Base-by-base conservation (phyloP, 371 early-diverging fungal species). In the Nematocida sp. region DNA sequence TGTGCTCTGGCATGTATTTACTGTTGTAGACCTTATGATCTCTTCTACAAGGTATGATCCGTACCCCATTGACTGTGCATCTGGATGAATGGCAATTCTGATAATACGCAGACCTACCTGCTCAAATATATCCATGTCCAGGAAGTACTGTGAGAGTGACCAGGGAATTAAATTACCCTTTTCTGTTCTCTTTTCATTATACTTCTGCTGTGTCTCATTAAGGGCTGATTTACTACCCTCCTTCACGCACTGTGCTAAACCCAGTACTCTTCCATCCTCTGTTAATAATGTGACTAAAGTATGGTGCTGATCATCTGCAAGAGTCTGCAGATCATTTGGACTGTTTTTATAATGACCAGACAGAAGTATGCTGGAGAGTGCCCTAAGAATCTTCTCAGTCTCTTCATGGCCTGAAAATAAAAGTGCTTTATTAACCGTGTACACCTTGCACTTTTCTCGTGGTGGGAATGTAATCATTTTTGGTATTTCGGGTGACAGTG, bases 271-370 rank as follows among this genome's bases (percentile, higher is more conserved):
- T 66, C 84, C 84, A 20, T 80, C 88, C 9, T 94, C 94, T 55
- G 95, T 94, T 47, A 96, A 85, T 39, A 99, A 90, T 15, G 95
- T 95, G 90, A 95, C 95, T 72, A 99, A 87, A 82, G 94, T 93
- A 87, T 97, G 96, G 2, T 94, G 94, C n/a, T 95, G 95, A 0
- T 95, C 95, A 84, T 98, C 97, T 88, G 93, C 93, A 89, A 97
- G 89, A 71, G 95, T 89, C 88, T 96, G 95, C 84, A 99, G 86
- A 87, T 99, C 99, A 88, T 99, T 95, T 66, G 98, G 98, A 50
- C 92, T 92, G 89, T 97, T 99, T 89, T 95, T 99, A 90, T 99
- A 99, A 86, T 99, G 99, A 81, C 94, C 93, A 33, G 95, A 92
- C 40, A 95, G 95, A 84, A 96, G 96, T 56, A 97, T 87, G 15